These are phyloP conservation scores for Pyracantha coccinea DNA, from an alignment of 331 rosid species.

Conservation along the genomic window DNA sequence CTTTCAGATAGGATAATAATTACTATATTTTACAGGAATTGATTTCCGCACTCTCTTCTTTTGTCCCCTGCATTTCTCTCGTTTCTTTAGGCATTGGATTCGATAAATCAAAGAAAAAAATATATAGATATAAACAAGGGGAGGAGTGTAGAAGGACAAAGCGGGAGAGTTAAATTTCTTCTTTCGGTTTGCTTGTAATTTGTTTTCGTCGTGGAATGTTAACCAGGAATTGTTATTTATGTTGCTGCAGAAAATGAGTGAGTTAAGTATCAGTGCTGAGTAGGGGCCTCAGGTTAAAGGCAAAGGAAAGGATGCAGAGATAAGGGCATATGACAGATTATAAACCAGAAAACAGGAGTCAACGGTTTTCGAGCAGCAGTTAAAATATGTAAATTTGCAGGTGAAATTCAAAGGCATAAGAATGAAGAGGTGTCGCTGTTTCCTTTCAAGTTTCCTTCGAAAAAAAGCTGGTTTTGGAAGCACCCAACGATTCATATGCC, in stretches of 20 bases:
- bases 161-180: neutral
- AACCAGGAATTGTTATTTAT: neutral
- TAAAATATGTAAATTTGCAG: neutral
- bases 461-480: constrained; percentile 14
- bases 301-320: constrained; percentile 28
- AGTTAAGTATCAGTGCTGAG: constrained; percentile 37
- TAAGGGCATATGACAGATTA: neutral
- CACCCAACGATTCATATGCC: too few relatives aligned
- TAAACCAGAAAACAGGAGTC: neutral
- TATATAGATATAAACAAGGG: neutral
- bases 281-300: neutral
- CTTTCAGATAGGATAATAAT: neutral
- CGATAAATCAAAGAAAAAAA: too few relatives aligned
- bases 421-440: neutral
- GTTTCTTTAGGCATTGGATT: neutral
- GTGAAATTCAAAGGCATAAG: neutral
- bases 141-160: neutral
- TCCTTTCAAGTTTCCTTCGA: neutral
- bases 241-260: constrained; percentile 45
- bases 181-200: neutral
- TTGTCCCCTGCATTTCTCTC: neutral
- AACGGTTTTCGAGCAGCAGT: neutral
- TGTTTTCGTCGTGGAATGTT: neutral
- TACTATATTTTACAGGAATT: neutral
- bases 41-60: neutral